These are phyloP conservation scores for Trichoderma oligosporum DNA, from an alignment of 2,329 filamentous ascomycete species.

Conservation along the genomic window DNA sequence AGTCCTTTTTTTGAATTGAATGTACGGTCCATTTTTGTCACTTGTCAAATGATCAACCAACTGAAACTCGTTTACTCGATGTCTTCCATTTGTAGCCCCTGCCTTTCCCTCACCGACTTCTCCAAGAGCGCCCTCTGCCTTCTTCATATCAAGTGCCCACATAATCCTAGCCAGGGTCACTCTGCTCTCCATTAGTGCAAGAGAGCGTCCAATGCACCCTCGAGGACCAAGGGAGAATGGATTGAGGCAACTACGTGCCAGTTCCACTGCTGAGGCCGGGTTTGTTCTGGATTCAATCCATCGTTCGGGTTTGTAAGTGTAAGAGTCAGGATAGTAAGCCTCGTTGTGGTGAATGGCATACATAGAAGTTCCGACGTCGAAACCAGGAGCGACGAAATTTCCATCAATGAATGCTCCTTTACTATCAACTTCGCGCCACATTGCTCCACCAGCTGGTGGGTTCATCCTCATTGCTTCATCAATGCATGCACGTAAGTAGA, in stretches of 20 bases:
- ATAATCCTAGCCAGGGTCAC: background rate
- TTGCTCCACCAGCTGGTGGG: background rate
- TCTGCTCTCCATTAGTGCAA: background rate
- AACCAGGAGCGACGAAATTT: constrained; percentile 4
- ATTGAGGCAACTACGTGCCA: background rate
- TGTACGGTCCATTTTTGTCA: background rate
- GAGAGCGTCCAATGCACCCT: background rate
- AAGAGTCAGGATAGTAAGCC: constrained; percentile 4
- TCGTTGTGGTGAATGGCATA: constrained; percentile 17
- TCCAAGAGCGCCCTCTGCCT: background rate
- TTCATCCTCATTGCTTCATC: constrained; percentile 11
- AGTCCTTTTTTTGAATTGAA: background rate
- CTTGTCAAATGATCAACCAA: background rate
- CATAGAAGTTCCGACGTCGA: background rate
- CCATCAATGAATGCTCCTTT: constrained; percentile 10
- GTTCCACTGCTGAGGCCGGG: background rate
- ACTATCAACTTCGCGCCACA: constrained; percentile 11
- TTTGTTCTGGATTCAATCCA: constrained; percentile 6
- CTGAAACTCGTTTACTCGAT: background rate
- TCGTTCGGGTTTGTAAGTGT: constrained; percentile 11
- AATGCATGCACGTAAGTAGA: constrained; percentile 41
- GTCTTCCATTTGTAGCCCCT: background rate
- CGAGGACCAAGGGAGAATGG: background rate
- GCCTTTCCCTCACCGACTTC: background rate
- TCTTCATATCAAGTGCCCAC: background rate